Base-by-base conservation (phyloP, 305 asterid genomes). In the Solanum chacoense region DNA sequence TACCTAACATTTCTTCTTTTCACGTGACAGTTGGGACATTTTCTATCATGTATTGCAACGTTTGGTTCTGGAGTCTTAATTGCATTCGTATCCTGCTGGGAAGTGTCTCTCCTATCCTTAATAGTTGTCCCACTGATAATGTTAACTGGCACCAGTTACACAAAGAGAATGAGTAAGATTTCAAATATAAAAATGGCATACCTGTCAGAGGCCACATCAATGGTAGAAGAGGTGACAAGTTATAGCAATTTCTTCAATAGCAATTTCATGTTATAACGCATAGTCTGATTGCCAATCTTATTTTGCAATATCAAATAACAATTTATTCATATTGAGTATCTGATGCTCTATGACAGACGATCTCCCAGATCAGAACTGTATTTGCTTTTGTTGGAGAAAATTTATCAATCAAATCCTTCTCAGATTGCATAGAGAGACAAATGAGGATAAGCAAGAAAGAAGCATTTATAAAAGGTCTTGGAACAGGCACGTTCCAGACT, bases 321-420 rank as follows among this genome's bases (percentile, higher is more conserved):
- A 50, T 50, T 31, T 31, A 31, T 83, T 83, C 87, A 83, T 83
- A 72, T 79, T 78, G 84, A 80, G 32, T 74, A 87, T 85, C 90
- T 86, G 76, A 88, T 91, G 86, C 87, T 78, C 16, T 55, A 88
- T 91, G 91, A 89, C 94, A 95, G 98, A 89, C 98, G 14, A 89
- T 96, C 92, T 93, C 97, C 92, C 98, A 96, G 89, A 94, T 96
- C 92, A 96, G 94, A 93, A 95, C 98, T 31, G 97, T 96, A 59
- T 95, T 94, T 88, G 96, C 98, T 42, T 96, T 93, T 85, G 98
- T 93, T 77, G 98, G 98, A 90, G 98, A 96, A 92, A 94, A 90
- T 28, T 87, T 94, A 78, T 97, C 98, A 75, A 92, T 92, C 14
- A 93, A 89, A 84, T 89, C 94, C 38, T 94, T 96, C 89, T 91